Conservation (phyloP, 257 asterid genomes). For the Solanum appendiculatum region DNA sequence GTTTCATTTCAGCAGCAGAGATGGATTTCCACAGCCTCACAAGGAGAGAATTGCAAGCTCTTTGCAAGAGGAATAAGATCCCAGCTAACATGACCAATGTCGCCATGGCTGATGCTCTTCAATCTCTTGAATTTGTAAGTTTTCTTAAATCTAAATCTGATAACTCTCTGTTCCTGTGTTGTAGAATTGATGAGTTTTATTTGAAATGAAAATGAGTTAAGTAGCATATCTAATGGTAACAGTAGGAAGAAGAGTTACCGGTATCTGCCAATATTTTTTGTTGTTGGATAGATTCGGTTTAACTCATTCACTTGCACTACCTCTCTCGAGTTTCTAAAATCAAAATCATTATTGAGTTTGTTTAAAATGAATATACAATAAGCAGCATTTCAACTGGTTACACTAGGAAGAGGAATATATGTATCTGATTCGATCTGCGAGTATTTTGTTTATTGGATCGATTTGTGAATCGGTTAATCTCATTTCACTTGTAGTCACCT, state of each 20-base stretch:
- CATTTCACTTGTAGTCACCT: neutral
- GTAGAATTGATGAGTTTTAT: neutral
- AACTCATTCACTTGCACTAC: neutral
- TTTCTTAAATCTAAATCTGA: neutral
- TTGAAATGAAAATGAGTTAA: neutral
- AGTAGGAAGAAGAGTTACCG: neutral
- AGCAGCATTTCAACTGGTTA: neutral
- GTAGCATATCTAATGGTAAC: neutral
- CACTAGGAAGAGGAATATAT: neutral
- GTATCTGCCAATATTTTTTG: neutral
- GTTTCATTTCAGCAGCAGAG: neutral
- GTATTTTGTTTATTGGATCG: neutral
- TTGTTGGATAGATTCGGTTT: neutral
- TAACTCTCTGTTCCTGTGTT: neutral
- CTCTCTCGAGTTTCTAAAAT: neutral
- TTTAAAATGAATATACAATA: neutral
- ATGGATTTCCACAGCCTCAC: slow-evolving; percentile 61
- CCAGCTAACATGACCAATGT: slow-evolving; percentile 69
- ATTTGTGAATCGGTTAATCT: neutral
- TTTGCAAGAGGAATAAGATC: slow-evolving; percentile 75
- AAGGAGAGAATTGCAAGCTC: slow-evolving; percentile 67
- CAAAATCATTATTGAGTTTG: neutral
- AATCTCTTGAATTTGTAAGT: slow-evolving; percentile 47
- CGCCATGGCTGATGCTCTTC: slow-evolving; percentile 67
- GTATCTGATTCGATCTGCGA: neutral